Evolutionary conservation across 2,329 filamentous ascomycete genomes (phyloP), one percentile per base, ranked within the genome.

Genomic region (Ophiostoma piceae): DNA sequence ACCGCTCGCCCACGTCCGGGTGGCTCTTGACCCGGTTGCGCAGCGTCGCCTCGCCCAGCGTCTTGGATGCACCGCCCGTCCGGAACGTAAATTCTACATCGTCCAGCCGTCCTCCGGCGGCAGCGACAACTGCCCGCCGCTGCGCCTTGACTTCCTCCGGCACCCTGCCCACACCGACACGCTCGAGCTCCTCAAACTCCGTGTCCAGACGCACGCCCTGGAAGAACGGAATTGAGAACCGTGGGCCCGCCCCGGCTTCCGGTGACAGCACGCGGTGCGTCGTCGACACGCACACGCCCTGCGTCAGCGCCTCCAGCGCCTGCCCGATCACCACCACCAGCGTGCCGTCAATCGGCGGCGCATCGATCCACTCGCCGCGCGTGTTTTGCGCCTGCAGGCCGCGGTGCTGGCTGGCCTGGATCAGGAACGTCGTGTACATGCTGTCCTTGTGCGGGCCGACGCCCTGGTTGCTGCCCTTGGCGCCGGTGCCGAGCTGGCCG

Each of bases 21-120:
- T 96, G 92, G 74, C 90, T 93, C 84, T 94, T 95, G 74, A 96
- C 84, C 16, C 92, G 82, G 79, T 96, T 96, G 80, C 91, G 85
- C 77, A 96, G 80, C 71, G 92, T 96, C 12, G 92, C 92, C 82
- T 96, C 92, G 4, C 92, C 92, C 9, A 96, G 80, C 74, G 85
- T 89, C 77, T 85, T 87, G 19, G 87, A 85, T 76, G 83, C 86
- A 70, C 87, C 83, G 19, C 91, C 91, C 72, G 84, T 88, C 32
- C 88, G 85, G 76, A 96, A 96, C 2, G 92, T 95, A 77, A 95
- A 96, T 81, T 96, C 92, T 65, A 94, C 91, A 76, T 94, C 91
- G 75, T 92, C 90, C 62, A 87, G 77, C 54, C 86, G 77, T 62
- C 85, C 80, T 65, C 86, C 86, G 66, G 79, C 79, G 75, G 82